A percentile compares a stretch with the other conserved stretches of the same genome.
These are phyloP conservation scores for Chlorella ohadii DNA, from an alignment of 139 green algal species.

Conservation along the genomic window DNA sequence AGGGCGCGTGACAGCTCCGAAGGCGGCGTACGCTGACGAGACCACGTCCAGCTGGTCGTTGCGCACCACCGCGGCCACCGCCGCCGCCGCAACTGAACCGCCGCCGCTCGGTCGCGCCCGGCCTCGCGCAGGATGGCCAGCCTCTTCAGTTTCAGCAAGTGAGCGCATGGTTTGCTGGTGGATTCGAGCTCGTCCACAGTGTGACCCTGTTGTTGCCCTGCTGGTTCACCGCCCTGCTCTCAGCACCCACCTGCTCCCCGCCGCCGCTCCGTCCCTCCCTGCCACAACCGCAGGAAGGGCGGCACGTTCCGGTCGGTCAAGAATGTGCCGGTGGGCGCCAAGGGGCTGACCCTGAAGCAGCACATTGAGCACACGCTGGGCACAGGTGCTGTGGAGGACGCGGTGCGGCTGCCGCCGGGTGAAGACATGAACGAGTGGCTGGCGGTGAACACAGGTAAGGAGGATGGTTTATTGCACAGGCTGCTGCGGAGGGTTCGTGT, in stretches of 20 bases:
- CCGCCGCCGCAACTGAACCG: too few species aligned
- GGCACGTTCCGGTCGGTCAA: conserved; percentile 45
- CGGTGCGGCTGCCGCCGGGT: conserved; percentile 78
- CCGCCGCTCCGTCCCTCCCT: neutral
- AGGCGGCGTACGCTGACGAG: too few species aligned
- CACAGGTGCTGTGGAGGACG: conserved; percentile 84
- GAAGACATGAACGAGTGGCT: conserved; percentile 94
- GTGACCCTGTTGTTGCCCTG: too few species aligned
- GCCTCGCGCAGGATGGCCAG: neutral
- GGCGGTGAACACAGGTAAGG: conserved; percentile 82
- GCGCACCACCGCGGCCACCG: too few species aligned
- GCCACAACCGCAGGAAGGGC: conserved; percentile 24
- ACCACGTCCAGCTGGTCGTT: too few species aligned
- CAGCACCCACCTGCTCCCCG: too few species aligned
- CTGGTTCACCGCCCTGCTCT: neutral
- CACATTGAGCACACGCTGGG: conserved; percentile 93
- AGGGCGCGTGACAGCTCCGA: too few species aligned
- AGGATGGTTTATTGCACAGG: neutral
- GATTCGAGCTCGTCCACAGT: too few species aligned
- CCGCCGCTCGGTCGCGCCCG: too few species aligned
- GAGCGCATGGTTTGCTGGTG: neutral
- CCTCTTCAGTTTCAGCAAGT: conserved; percentile 11
- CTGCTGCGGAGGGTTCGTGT: too few species aligned
- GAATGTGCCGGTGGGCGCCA: conserved; percentile 45
- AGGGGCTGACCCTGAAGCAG: conserved; percentile 84